These are phyloP conservation scores for Mesembryanthemum crystallinum DNA, from an alignment of 148 eudicot genomes.

Conservation along the genomic window DNA sequence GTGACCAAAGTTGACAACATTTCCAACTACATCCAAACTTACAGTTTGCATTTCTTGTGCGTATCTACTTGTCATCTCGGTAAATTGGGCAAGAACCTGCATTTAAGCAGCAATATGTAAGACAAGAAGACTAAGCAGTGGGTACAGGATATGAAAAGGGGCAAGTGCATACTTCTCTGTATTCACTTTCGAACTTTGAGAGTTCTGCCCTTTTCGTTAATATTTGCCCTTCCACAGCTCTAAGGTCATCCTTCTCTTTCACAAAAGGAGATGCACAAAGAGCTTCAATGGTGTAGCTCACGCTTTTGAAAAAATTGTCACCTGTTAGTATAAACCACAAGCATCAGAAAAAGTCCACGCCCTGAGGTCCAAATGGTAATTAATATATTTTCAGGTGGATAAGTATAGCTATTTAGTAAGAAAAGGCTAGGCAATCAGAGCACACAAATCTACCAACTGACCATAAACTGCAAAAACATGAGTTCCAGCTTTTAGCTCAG, in stretches of 20 bases:
- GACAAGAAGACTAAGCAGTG: neutral
- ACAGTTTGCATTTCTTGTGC: conserved; percentile 90
- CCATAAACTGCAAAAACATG: conserved; percentile 97
- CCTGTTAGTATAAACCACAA: conserved; percentile 40
- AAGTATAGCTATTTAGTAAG: neutral
- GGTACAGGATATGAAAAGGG: conserved; percentile 3
- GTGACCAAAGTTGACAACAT: neutral
- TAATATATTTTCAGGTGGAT: neutral
- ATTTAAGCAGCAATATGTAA: conserved; percentile 10
- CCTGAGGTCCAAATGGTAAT: conserved; percentile 4
- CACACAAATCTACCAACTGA: conserved; percentile 16
- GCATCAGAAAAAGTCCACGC: neutral
- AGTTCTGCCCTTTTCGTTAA: conserved; percentile 82
- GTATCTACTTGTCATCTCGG: conserved; percentile 86
- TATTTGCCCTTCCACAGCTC: conserved; percentile 73
- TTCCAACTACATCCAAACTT: conserved; percentile 29
- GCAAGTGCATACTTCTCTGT: conserved; percentile 62
- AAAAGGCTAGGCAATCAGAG: conserved; percentile 7
- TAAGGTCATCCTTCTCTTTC: conserved; percentile 74
- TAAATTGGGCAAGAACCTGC: conserved; percentile 84
- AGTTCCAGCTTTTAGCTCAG: conserved; percentile 76
- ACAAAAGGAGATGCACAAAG: conserved; percentile 63
- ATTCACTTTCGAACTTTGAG: conserved; percentile 85
- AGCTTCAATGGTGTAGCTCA: conserved; percentile 80
- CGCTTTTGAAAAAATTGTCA: conserved; percentile 90